Percentiles rank a stretch among this genome's conserved stretches.
Conservation (phyloP, 176 grass and related monocot genomes). For the Triticum aestivum region IWGSC_CS_RefSeq_v2.1 NC_057807.1:273051372-273051871, state of each 20-base stretch:
- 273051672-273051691: neutral
- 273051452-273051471: neutral
- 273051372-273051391: constrained; percentile 21
- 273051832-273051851: no score
- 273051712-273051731: neutral
- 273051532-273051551: neutral
- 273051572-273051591: neutral
- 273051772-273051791: neutral
- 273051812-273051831: no score
- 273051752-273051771: neutral
- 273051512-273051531: neutral
- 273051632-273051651: neutral
- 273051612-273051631: neutral
- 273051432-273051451: constrained; percentile 37
- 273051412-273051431: constrained; percentile 44
- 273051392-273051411: constrained; percentile 40
- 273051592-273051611: neutral
- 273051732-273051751: neutral
- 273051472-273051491: neutral
- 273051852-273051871: no score
- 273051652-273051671: neutral
- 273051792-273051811: no score
- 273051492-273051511: neutral
- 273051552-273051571: neutral
- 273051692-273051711: neutral